Base-by-base conservation (phyloP, 2,329 filamentous ascomycete species). In the Neofusicoccum parvum region DNA sequence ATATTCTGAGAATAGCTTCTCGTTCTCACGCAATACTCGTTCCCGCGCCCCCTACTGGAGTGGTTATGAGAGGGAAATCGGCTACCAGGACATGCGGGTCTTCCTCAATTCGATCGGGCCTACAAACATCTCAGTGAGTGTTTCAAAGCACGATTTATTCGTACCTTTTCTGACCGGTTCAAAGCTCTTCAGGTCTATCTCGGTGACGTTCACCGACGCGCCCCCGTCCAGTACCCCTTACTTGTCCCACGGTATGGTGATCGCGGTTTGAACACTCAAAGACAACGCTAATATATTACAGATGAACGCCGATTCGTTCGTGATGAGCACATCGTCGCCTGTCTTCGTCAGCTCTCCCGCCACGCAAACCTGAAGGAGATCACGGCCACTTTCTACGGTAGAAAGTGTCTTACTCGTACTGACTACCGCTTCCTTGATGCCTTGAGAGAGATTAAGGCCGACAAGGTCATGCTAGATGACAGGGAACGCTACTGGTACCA, bases 1-100 rank as follows among this genome's bases (percentile, higher is more conserved):
- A 0, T 85, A 85, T 67, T 76, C 80, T n/a, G 79, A 82, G 67
- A 84, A 85, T 68, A 73, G 71, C 2, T 85, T 85, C 71, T 67
- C 74, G 45, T 81, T 85, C 67, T 72, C 75, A 46, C 78, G 78
- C 43, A 78, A 75, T 64, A 69, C 67, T 51, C 67, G 68, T n/a
- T 75, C 70, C 3, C 78, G 80, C 48, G 76, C 69, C 65, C 75
- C 68, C 41, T 83, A 78, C 74, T 82, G 78, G 74, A 75, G 76
- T 41, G 68, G 72, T 2, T 70, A 76, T 17, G 80, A 77, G 65
- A 79, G 76, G 65, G 82, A 83, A 69, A 76, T 84, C 41, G 83
- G 81, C 46, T 85, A 81, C 72, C 78, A 78, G 58, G 79, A 81
- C 58, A 71, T 79, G 17, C 76, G 80, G 7, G 75, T 78, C 5